Evolutionary conservation across 179 eudicot genomes (phyloP).

Genomic region (Corrigiola litoralis): DNA sequence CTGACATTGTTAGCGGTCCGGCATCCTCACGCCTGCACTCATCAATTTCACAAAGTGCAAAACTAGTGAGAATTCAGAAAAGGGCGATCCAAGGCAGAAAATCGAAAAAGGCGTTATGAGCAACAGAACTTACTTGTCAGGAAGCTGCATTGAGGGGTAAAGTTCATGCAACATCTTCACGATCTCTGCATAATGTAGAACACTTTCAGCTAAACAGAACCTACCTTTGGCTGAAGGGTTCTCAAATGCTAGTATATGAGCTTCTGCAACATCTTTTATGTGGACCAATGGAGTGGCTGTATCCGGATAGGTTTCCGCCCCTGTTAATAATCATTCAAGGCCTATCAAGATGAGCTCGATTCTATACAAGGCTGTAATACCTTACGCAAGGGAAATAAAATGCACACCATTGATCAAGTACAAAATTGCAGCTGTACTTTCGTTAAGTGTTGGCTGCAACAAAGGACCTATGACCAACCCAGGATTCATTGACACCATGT

Average conservation of each 20-base stretch:
- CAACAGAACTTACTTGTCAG: conserved; percentile 38
- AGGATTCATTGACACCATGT: conserved; percentile 44
- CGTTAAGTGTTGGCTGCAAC: conserved; percentile 38
- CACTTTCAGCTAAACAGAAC: conserved; percentile 33
- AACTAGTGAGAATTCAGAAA: too few relatives aligned
- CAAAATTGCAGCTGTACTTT: too few relatives aligned
- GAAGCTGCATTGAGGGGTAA: conserved; percentile 28
- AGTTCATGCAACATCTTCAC: conserved; percentile 22
- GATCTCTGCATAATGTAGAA: conserved; percentile 26
- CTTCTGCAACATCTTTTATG: conserved; percentile 45
- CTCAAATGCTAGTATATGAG: conserved; percentile 48
- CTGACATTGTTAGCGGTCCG: conserved; percentile 20
- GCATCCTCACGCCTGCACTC: conserved; percentile 33
- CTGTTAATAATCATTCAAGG: too few relatives aligned
- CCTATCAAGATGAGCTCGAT: background rate
- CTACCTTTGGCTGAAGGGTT: conserved; percentile 41
- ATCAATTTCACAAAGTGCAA: too few relatives aligned
- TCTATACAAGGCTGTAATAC: conserved; percentile 9
- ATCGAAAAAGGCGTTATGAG: too few relatives aligned
- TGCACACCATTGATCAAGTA: too few relatives aligned
- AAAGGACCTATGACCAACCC: conserved; percentile 37
- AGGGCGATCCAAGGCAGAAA: too few relatives aligned
- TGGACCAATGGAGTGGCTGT: conserved; percentile 27
- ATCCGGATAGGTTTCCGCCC: conserved; percentile 23
- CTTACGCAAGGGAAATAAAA: too few relatives aligned